phyloP scores from a whole-genome alignment of 495 filamentous ascomycete species.

The Penicillium parvum region DNA sequence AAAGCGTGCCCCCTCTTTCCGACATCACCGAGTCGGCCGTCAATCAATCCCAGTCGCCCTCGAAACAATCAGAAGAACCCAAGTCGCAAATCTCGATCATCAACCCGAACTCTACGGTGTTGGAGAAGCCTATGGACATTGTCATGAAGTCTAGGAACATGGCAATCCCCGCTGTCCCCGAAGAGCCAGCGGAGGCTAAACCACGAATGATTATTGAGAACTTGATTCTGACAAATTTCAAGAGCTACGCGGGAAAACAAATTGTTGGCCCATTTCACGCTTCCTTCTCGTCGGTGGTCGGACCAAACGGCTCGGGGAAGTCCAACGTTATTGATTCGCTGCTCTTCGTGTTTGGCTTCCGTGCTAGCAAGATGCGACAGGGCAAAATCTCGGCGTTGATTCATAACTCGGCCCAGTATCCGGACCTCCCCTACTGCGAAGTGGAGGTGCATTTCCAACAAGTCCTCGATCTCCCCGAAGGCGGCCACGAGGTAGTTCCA shows the following conservation, averaged over 20 bases:
- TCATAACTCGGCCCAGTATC: conserved; percentile 85
- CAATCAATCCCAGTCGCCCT: conserved; percentile 54
- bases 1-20: conserved; percentile 60
- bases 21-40: conserved; percentile 73
- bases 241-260: conserved; percentile 94
- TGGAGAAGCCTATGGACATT: conserved; percentile 93
- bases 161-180: conserved; percentile 55
- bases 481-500: conserved; percentile 67
- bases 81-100: conserved; percentile 58
- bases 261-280: conserved; percentile 95
- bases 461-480: conserved; percentile 79
- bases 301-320: conserved; percentile 96
- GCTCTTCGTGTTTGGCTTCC: conserved; percentile 96
- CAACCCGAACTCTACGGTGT: conserved; percentile 65
- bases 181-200: conserved; percentile 69
- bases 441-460: conserved; percentile 95
- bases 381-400: conserved; percentile 97
- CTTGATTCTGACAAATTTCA: conserved; percentile 89
- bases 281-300: conserved; percentile 98
- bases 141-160: conserved; percentile 79
- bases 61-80: conserved; percentile 34
- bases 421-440: conserved; percentile 84
- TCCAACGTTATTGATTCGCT: conserved; percentile 98
- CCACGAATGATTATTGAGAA: conserved; percentile 87
- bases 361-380: conserved; percentile 98